Base-by-base conservation (phyloP, 352 stramenopile genomes). In the Aphanomyces invadans region DNA sequence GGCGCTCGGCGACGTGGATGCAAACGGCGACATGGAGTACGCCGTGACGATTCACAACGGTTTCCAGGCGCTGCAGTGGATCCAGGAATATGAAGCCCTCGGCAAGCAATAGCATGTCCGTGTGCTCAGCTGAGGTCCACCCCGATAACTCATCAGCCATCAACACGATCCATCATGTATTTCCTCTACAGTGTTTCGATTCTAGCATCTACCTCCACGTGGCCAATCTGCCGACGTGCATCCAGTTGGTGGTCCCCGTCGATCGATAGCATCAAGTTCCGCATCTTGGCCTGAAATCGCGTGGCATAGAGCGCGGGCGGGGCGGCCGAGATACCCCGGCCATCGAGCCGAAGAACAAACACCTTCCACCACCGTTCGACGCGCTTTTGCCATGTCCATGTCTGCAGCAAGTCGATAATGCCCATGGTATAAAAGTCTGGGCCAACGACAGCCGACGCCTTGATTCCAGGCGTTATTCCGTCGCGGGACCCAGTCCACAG, bases 321-420 rank as follows among this genome's bases (percentile, higher is more conserved):
- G 21, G 85, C 84, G 5, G 87, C 87, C 33, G 83, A 93, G 65
- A 96, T 87, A 17, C 87, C 87, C 44, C 87, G 68, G 3, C 70
- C 29, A 31, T 94, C 84, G 31, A 79, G 70, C n/a, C 80, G 77
- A 26, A 92, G 66, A 11, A 96, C 64, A 55, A 84, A 71, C 26
- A 86, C 88, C 71, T 96, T 96, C 79, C 86, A 94, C 39, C 91
- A 65, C 46, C 85, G 77, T 67, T 96, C 88, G 19, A 93, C 53
- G 0, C 80, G 78, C 68, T 96, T 96, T 11, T 73, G 42, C 73
- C 77, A 89, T 36, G 87, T 96, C 86, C 85, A 96, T 26, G 83
- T 90, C 70, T 96, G 88, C 28, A 96, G 72, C 69, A 96, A 95
- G 67, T 96, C 88, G n/a, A 96, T 86, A 26, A 96, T 72, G 36